These are phyloP conservation scores for Cyanidium caldarium DNA, from an alignment of 23 red algal species.

Conservation along the genomic window DNA sequence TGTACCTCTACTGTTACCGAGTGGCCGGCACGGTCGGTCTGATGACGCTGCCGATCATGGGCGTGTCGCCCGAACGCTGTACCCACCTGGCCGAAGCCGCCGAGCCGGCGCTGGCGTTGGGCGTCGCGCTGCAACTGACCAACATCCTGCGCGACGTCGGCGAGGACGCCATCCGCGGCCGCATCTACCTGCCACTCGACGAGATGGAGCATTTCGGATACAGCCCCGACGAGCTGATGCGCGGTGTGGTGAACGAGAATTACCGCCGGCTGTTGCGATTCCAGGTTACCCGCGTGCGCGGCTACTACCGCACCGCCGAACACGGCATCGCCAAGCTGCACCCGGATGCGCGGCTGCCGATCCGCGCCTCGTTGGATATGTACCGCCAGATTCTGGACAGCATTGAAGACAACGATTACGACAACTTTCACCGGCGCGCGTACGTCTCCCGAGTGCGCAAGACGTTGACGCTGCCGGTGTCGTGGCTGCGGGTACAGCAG, in stretches of 20 bases:
- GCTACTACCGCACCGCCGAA: constrained; percentile 62
- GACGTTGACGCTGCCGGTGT: constrained; percentile 43
- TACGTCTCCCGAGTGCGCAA: constrained; percentile 61
- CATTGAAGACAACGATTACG: constrained; percentile 83
- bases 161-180: constrained; percentile 74
- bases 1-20: constrained; percentile 94
- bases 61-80: constrained; percentile 19
- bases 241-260: constrained; percentile 52
- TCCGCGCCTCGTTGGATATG: constrained; percentile 89
- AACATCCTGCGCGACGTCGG: constrained; percentile 95
- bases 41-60: constrained; percentile 90
- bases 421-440: constrained; percentile 77
- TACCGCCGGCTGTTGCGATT: constrained; percentile 83
- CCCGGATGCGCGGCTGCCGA: constrained; percentile 54
- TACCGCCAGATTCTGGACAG: constrained; percentile 71
- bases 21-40: constrained; percentile 96
- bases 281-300: constrained; percentile 62
- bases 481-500: constrained; percentile 8
- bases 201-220: constrained; percentile 77
- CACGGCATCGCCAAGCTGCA: constrained; percentile 43
- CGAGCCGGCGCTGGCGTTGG: constrained; percentile 54
- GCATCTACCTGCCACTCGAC: constrained; percentile 84
- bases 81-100: constrained; percentile 40
- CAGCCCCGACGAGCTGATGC: constrained; percentile 52
- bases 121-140: constrained; percentile 77